A percentile compares a stretch with the other conserved stretches of the same genome.
phyloP scores from a whole-genome alignment of 495 filamentous ascomycete genomes.

The Neurospora sublineolata region DNA sequence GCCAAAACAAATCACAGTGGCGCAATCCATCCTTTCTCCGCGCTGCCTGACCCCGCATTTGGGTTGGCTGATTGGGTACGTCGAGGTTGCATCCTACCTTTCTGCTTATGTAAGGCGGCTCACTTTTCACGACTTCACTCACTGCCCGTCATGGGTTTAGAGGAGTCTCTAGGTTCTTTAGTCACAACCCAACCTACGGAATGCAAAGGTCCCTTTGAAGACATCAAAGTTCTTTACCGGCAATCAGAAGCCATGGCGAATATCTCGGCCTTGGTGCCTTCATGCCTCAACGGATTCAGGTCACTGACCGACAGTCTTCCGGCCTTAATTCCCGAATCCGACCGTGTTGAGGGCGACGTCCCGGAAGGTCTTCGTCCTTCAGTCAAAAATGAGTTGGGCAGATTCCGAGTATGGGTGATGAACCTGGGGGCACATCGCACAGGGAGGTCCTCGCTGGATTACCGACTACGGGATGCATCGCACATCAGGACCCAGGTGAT shows the following conservation, averaged over 20 bases:
- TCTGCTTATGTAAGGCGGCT: neutral
- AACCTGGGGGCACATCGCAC: neutral
- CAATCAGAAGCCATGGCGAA: neutral
- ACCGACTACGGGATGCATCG: slow-evolving; percentile 33
- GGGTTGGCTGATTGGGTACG: neutral
- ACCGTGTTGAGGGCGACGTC: neutral
- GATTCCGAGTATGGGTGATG: neutral
- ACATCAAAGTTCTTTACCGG: neutral
- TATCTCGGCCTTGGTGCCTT: neutral
- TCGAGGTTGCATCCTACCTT: neutral
- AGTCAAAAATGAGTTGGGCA: neutral
- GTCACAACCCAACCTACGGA: neutral
- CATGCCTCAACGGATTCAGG: neutral
- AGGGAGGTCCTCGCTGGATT: slow-evolving; percentile 20
- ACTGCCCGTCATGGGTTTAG: neutral
- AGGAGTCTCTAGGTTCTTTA: neutral
- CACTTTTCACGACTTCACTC: neutral
- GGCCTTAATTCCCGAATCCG: neutral
- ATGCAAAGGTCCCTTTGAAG: neutral
- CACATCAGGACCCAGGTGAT: slow-evolving; percentile 28
- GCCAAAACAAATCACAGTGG: neutral
- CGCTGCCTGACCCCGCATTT: neutral
- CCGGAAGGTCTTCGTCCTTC: neutral
- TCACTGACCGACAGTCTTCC: neutral
- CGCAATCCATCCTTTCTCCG: neutral